Conservation (phyloP, 768 basidiomycete genomes). For the Candolleomyces aberdarensis region DNA sequence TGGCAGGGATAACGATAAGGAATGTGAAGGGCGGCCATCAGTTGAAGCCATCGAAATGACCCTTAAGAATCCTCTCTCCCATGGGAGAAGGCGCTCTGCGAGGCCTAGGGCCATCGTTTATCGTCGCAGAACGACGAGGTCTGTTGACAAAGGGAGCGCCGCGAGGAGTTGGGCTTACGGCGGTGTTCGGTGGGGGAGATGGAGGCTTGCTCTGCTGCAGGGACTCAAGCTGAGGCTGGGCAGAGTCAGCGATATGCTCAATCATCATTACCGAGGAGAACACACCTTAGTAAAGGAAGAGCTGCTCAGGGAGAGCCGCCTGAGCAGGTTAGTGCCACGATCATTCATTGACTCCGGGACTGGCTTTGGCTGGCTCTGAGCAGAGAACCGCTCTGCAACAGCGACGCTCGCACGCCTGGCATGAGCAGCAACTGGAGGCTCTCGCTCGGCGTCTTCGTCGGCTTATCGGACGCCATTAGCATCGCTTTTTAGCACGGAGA, state of each 20-base stretch:
- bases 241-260: neutral
- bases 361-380: constrained; percentile 32
- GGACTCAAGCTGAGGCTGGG: constrained; percentile 25
- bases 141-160: constrained; percentile 27
- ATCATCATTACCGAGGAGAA: constrained; percentile 4
- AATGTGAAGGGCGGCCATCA: constrained; percentile 29
- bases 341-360: constrained; percentile 54
- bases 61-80: constrained; percentile 89
- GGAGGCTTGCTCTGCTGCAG: no score
- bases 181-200: constrained; percentile 49
- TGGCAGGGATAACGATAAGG: neutral
- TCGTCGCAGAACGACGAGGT: constrained; percentile 60
- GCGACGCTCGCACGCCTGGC: constrained; percentile 61
- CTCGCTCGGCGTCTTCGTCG: constrained; percentile 39
- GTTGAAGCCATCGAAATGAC: constrained; percentile 89
- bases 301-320: constrained; percentile 70
- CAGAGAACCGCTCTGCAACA: constrained; percentile 51
- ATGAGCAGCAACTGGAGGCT: constrained; percentile 42
- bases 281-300: constrained; percentile 56
- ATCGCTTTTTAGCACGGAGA: neutral
- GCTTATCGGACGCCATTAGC: constrained; percentile 5
- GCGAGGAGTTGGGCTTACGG: constrained; percentile 37
- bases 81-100: constrained; percentile 80
- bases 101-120: constrained; percentile 44
- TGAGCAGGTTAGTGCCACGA: constrained; percentile 67